Conservation (phyloP, 148 eudicot species). For the Polygonum aviculare region DNA sequence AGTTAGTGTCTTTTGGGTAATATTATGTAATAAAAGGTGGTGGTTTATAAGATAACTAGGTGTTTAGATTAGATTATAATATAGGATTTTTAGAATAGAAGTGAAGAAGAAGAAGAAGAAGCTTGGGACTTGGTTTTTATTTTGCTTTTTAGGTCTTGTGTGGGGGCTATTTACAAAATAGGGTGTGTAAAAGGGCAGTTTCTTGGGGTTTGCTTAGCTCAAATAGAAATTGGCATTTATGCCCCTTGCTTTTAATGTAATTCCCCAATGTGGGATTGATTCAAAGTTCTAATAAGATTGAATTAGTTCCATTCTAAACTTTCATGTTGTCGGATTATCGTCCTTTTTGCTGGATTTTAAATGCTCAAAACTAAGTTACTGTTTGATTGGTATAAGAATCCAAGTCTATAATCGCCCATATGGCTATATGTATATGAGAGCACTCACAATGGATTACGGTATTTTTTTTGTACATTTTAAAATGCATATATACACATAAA, state of each 20-base stretch:
- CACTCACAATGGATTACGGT: no score
- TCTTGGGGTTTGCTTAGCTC: neutral
- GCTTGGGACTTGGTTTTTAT: neutral
- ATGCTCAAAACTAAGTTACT: neutral
- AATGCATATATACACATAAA: no score
- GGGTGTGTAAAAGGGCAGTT: neutral
- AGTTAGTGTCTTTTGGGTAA: neutral
- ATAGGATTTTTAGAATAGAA: neutral
- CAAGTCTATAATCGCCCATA: no score
- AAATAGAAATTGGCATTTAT: neutral
- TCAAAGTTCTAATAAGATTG: neutral
- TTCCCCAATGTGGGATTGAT: neutral
- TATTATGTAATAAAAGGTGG: neutral
- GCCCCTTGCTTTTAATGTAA: slow-evolving; percentile 7
- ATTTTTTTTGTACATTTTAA: no score
- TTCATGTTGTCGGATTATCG: neutral
- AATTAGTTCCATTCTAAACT: neutral
- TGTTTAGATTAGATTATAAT: slow-evolving; percentile 4
- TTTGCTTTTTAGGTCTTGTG: neutral
- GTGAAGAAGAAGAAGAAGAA: neutral
- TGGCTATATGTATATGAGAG: no score
- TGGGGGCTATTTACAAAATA: neutral
- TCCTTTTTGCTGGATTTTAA: neutral
- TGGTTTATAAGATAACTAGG: slow-evolving; percentile 4
- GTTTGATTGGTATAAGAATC: no score